Evolutionary conservation across 176 grass and related monocot genomes (phyloP).

Genomic region (Ananas comosus): DNA sequence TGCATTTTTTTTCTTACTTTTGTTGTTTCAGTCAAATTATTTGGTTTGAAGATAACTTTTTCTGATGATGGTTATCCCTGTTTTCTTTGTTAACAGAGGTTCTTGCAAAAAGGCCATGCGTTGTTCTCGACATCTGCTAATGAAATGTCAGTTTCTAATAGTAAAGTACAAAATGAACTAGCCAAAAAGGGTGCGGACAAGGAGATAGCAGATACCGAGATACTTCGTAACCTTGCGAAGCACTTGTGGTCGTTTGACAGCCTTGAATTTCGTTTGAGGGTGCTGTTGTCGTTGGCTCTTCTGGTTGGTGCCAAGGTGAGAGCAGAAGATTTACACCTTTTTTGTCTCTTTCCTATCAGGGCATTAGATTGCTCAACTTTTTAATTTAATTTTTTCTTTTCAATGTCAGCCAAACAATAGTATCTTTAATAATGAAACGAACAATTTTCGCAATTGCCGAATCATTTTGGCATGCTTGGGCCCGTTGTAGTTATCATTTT

Average conservation of each 20-base stretch:
- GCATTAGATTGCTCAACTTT: not conserved
- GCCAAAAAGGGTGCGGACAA: conserved; percentile 49
- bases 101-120: conserved; percentile 45
- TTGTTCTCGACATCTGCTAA: conserved; percentile 76
- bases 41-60: not conserved
- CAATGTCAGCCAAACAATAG: no score
- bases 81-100: conserved; percentile 13
- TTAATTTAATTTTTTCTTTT: not conserved
- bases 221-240: conserved; percentile 72
- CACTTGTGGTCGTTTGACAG: conserved; percentile 76
- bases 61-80: not conserved
- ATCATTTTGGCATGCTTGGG: no score
- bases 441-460: no score
- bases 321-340: conserved; percentile 9
- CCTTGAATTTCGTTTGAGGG: conserved; percentile 77
- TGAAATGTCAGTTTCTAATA: conserved; percentile 29
- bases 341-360: not conserved
- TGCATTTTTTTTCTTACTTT: not conserved
- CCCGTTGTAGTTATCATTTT: no score
- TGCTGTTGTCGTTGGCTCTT: conserved; percentile 58
- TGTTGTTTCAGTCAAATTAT: not conserved
- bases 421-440: no score
- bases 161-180: conserved; percentile 40
- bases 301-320: conserved; percentile 93
- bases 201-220: conserved; percentile 70